Base-by-base conservation (phyloP, 1,284 basidiomycete genomes). In the Cryptococcus jaspeensis region DNA sequence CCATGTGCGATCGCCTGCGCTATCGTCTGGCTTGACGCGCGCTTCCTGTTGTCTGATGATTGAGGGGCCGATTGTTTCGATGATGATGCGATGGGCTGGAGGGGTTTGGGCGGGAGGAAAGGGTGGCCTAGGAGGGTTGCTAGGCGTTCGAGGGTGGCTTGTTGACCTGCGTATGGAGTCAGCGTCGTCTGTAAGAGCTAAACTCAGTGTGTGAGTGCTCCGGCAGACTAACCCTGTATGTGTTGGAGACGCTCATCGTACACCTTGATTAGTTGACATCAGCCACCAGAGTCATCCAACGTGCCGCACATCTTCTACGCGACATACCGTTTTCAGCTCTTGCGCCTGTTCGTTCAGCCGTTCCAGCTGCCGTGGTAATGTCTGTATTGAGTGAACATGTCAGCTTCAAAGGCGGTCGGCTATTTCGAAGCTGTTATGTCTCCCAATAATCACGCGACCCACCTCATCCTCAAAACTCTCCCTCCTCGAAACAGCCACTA, bases 51-150 rank as follows among this genome's bases (percentile, higher is more conserved):
- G 5, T 8, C 37, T 13, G 47, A 37, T n/a, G 42, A 1, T 11
- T 35, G 36, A 12, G 50, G 12, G 20, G 20, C 37, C n/a, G 59
- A 20, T 23, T 53, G 55, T 28, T 58, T 56, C 5, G 67, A 66
- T 6, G 61, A 58, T 11, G 67, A 66, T 0, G 72, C 66, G n/a
- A 76, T 63, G 3, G 69, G 59, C 18, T 65, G 57, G 4, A 74
- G 60, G 0, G 74, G 71, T 32, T 62, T 58, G 7, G 73, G 59
- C 0, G 68, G 57, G 13, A 71, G 70, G 53, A 71, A 72, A 0
- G 71, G 70, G 0, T 69, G 58, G 1, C 74, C 74, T n/a, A 76
- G 67, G 1, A 76, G 63, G n/a, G 58, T 52, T 0, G 67, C 61
- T 0, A 76, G 63, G 16, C 53, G 45, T 18, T 67, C 61, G 8